A percentile compares a stretch with the other conserved stretches of the same genome.
Conservation (phyloP, 805 yeast genomes). For the Candida suzukii region DNA sequence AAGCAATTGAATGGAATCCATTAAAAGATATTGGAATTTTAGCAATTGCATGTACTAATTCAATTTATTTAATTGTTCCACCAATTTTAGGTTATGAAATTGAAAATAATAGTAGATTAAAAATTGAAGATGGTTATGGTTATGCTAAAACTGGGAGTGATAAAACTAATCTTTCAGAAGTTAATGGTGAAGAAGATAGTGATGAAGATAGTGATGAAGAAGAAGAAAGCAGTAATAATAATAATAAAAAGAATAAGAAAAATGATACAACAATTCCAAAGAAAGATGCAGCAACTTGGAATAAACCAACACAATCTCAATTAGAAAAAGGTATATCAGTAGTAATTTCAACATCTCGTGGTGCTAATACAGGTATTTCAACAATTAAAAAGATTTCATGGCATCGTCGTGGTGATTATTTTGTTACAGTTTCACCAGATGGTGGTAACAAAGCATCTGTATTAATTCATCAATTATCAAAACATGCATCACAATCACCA, state of each 20-base stretch:
- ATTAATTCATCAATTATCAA: conserved; percentile 88
- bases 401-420: conserved; percentile 97
- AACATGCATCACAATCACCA: conserved; percentile 93
- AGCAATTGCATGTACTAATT: conserved; percentile 80
- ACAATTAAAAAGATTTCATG: conserved; percentile 79
- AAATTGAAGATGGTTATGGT: conserved; percentile 90
- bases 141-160: conserved; percentile 40
- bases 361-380: conserved; percentile 35
- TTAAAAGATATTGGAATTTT: conserved; percentile 64
- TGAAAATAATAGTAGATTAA: conserved; percentile 73
- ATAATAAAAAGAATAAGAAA: conserved; percentile 3
- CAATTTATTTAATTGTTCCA: conserved; percentile 73
- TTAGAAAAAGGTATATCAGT: conserved; percentile 61
- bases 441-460: conserved; percentile 77
- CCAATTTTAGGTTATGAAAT: conserved; percentile 85
- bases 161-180: conserved; percentile 20
- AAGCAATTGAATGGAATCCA: conserved; percentile 87
- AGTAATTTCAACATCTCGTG: conserved; percentile 48
- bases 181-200: conserved; percentile 33
- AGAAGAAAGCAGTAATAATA: conserved; percentile 5
- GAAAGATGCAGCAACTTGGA: conserved; percentile 67
- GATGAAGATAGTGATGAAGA: conserved; percentile 21
- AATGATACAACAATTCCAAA: conserved; percentile 4
- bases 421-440: conserved; percentile 94
- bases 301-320: conserved; percentile 63